phyloP scores from a whole-genome alignment of 192 early-diverging fungal species.

The Rhizophagus sp. region DNA sequence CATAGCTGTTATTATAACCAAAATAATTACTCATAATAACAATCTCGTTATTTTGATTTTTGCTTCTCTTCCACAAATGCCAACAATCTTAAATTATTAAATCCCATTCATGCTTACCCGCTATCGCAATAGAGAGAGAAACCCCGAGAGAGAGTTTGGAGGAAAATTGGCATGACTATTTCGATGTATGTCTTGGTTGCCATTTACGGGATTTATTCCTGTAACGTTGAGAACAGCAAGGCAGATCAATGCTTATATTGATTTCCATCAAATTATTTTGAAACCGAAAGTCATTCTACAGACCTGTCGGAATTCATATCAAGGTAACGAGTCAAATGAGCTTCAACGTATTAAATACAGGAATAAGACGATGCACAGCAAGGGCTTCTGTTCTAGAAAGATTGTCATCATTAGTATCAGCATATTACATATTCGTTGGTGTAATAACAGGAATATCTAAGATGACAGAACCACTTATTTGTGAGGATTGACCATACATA shows the following conservation, averaged over 20 bases:
- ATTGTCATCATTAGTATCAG: neutral
- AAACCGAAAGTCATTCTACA: neutral
- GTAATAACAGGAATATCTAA: neutral
- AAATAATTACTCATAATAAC: too few relatives aligned
- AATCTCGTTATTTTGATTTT: too few relatives aligned
- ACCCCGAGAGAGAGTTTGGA: neutral
- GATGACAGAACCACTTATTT: neutral
- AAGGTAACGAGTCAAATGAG: neutral
- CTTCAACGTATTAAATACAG: neutral
- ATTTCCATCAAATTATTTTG: neutral
- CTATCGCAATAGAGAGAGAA: neutral
- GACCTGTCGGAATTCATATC: neutral
- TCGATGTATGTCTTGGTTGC: neutral
- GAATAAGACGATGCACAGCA: neutral
- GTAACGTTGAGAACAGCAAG: neutral
- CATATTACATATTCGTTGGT: conserved; percentile 14
- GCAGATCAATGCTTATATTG: neutral
- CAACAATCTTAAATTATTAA: neutral
- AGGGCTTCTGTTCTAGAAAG: neutral
- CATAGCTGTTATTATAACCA: too few relatives aligned
- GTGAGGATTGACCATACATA: neutral
- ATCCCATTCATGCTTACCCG: neutral
- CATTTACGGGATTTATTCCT: neutral
- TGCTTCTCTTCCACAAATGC: too few relatives aligned
- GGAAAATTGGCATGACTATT: neutral